A percentile compares a stretch with the other conserved stretches of the same genome.
Conservation (phyloP, 1,139 yeast species). For the Debaryomycetaceae sp. region DNA sequence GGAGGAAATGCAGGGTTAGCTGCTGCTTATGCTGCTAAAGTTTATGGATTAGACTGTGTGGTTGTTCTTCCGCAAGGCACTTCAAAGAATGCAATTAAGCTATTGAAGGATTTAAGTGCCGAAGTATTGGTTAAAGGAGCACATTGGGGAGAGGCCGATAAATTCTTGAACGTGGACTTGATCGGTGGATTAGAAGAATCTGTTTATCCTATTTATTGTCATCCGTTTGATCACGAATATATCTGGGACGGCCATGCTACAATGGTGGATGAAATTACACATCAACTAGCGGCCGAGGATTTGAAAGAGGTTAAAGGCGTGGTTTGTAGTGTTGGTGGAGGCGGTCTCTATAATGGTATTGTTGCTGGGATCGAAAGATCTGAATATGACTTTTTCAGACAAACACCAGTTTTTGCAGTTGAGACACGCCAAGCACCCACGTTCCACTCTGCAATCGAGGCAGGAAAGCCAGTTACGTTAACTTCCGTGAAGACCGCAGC, state of each 20-base stretch:
- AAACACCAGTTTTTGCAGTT: slow-evolving; percentile 49
- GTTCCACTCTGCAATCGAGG: slow-evolving; percentile 45
- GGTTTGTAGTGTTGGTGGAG: slow-evolving; percentile 72
- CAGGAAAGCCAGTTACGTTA: slow-evolving; percentile 42
- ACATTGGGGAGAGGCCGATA: slow-evolving; percentile 68
- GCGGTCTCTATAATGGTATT: slow-evolving; percentile 67
- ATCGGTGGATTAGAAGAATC: slow-evolving; percentile 25
- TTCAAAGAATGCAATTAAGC: slow-evolving; percentile 23
- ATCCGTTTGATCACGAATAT: slow-evolving; percentile 62
- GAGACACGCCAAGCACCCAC: slow-evolving; percentile 65
- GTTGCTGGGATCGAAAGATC: slow-evolving; percentile 50
- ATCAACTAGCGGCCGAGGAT: slow-evolving; percentile 29
- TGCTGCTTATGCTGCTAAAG: slow-evolving; percentile 58
- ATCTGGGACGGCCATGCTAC: slow-evolving; percentile 70
- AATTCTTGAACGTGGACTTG: slow-evolving; percentile 36
- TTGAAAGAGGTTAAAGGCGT: slow-evolving; percentile 48
- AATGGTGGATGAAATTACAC: slow-evolving; percentile 53
- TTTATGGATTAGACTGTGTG: slow-evolving; percentile 49
- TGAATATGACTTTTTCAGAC: slow-evolving; percentile 19
- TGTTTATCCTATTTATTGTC: slow-evolving; percentile 54
- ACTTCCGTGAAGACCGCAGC: slow-evolving; percentile 53
- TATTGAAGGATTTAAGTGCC: slow-evolving; percentile 48
- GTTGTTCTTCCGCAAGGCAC: slow-evolving; percentile 62
- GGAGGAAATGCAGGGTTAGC: slow-evolving; percentile 84
- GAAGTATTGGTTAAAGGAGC: slow-evolving; percentile 51